These are phyloP conservation scores for Gentiana dahurica DNA, from an alignment of 257 asterid genomes.

Conservation along the genomic window DNA sequence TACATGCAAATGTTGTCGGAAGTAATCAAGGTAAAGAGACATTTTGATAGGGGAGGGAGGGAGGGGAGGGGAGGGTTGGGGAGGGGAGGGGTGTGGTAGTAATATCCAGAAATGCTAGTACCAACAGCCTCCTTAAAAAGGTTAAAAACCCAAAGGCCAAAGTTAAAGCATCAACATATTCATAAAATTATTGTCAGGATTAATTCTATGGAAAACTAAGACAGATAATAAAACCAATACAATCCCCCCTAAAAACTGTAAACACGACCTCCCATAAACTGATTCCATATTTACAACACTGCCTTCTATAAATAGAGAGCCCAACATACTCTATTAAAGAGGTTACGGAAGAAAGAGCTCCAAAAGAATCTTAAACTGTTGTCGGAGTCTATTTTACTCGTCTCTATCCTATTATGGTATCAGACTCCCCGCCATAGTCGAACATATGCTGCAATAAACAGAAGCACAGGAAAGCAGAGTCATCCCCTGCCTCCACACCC, in stretches of 20 bases:
- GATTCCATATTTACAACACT: constrained; percentile 32
- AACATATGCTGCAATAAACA: constrained; percentile 15
- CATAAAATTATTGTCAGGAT: constrained; percentile 10
- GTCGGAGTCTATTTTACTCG: constrained; percentile 47
- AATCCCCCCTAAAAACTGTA: constrained; percentile 14
- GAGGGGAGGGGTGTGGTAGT: too few relatives aligned
- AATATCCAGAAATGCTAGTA: too few relatives aligned
- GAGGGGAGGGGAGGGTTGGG: too few relatives aligned
- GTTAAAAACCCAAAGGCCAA: not conserved
- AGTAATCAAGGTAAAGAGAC: too few relatives aligned
- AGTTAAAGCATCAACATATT: not conserved
- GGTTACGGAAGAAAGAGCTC: constrained; percentile 18
- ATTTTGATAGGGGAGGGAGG: too few relatives aligned
- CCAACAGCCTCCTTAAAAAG: too few relatives aligned
- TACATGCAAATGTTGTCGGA: too few relatives aligned
- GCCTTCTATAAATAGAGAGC: constrained; percentile 12
- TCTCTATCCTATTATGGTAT: constrained; percentile 28
- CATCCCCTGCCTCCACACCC: too few relatives aligned
- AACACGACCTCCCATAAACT: constrained; percentile 13
- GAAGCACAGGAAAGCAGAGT: constrained; percentile 1
- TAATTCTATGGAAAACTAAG: not conserved
- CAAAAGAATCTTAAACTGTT: constrained; percentile 42
- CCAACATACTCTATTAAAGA: constrained; percentile 17
- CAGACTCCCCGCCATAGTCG: constrained; percentile 25
- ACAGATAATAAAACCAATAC: constrained; percentile 10